Conservation (phyloP, 495 filamentous ascomycete genomes). For the Podospora sp. region DNA sequence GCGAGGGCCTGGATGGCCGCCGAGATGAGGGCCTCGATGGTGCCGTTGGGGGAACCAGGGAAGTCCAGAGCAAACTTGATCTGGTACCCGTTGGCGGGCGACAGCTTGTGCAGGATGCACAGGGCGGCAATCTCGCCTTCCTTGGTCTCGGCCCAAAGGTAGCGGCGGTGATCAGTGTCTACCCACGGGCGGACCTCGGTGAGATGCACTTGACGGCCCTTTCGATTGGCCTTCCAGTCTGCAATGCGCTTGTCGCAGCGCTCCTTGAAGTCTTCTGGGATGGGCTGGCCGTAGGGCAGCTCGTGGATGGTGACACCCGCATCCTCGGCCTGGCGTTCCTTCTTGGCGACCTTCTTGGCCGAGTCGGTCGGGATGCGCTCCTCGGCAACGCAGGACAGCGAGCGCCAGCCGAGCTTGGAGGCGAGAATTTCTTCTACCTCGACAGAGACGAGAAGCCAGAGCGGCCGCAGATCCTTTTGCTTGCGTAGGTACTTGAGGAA, state of each 20-base stretch:
- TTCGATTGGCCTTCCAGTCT: conserved; percentile 78
- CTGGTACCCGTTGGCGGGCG: conserved; percentile 77
- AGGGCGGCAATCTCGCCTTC: conserved; percentile 70
- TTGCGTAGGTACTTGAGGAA: conserved; percentile 75
- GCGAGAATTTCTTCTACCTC: conserved; percentile 74
- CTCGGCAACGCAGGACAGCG: conserved; percentile 79
- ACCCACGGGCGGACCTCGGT: conserved; percentile 83
- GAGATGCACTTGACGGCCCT: conserved; percentile 78
- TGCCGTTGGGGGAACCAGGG: conserved; percentile 73
- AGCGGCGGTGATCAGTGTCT: conserved; percentile 75
- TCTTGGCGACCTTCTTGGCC: conserved; percentile 63
- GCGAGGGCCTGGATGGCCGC: conserved; percentile 72
- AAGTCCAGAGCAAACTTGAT: conserved; percentile 89
- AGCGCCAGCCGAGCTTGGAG: conserved; percentile 77
- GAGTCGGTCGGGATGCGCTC: conserved; percentile 75
- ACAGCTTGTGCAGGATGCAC: conserved; percentile 72
- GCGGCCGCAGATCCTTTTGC: conserved; percentile 69
- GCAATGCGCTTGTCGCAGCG: conserved; percentile 70
- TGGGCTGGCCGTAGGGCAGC: conserved; percentile 59
- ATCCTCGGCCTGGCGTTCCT: conserved; percentile 70
- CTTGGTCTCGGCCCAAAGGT: conserved; percentile 72
- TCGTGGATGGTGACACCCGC: conserved; percentile 76
- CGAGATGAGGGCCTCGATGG: conserved; percentile 78
- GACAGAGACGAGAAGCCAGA: conserved; percentile 76
- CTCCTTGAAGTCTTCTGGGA: conserved; percentile 62